A percentile compares a stretch with the other conserved stretches of the same genome.
Conservation (phyloP, 1,139 yeast species). For the Saccharomyces hybrid region DNA sequence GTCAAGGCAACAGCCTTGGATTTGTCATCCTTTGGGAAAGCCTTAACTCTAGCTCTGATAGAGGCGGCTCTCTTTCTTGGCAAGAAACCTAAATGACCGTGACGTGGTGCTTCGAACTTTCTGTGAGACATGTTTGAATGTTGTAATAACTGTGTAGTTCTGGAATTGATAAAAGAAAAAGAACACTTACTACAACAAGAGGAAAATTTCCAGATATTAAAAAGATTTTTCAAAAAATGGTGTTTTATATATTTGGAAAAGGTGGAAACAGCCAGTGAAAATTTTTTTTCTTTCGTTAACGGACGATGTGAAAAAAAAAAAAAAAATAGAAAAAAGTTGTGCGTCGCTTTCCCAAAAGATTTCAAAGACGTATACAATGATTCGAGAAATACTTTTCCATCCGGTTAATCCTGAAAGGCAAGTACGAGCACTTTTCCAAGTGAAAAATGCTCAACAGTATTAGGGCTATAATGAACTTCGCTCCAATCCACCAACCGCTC, state of each 20-base stretch:
- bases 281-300: neutral
- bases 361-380: neutral
- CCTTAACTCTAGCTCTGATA: conserved; percentile 98
- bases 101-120: conserved; percentile 99
- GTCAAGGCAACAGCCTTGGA: conserved; percentile 98
- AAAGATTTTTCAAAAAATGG: neutral
- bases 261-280: neutral
- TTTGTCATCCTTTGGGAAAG: conserved; percentile 99
- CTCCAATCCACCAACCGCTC: too few species aligned
- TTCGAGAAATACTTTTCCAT: neutral
- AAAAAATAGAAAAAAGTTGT: neutral
- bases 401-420: neutral
- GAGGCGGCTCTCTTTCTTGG: conserved; percentile 99
- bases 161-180: neutral
- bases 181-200: neutral
- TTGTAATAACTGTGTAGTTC: neutral
- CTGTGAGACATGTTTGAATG: conserved; percentile 83
- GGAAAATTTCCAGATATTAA: neutral
- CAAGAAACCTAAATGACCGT: conserved; percentile 98
- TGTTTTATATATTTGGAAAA: neutral
- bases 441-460: too few species aligned
- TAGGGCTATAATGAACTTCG: too few species aligned
- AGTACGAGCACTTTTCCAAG: too few species aligned
- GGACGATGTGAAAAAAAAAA: neutral
- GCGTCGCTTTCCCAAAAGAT: neutral